A percentile compares a stretch with the other conserved stretches of the same genome.
phyloP scores from a whole-genome alignment of 768 basidiomycete genomes.

The Phaeotremella skinneri region DNA sequence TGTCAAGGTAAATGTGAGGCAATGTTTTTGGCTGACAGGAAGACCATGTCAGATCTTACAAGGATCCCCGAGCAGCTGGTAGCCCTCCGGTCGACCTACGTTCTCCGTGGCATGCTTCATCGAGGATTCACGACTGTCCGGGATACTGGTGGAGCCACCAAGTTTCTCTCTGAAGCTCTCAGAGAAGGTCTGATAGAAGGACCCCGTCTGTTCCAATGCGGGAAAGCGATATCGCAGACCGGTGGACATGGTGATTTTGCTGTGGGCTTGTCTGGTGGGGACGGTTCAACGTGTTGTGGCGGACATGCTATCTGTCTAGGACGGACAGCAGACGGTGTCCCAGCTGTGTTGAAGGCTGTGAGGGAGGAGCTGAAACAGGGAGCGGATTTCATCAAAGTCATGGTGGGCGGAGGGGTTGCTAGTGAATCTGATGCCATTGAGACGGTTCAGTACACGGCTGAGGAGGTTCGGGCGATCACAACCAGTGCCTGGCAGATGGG shows the following conservation, averaged over 20 bases:
- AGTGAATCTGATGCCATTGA: slow-evolving; percentile 56
- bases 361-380: slow-evolving; percentile 54
- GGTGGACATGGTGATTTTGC: slow-evolving; percentile 55
- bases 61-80: slow-evolving; percentile 50
- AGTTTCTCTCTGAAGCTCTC: slow-evolving; percentile 53
- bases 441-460: slow-evolving; percentile 55
- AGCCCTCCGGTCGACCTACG: slow-evolving; percentile 50
- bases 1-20: slow-evolving; percentile 33
- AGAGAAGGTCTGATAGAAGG: slow-evolving; percentile 54
- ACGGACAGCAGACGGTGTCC: slow-evolving; percentile 54
- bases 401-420: slow-evolving; percentile 54
- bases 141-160: slow-evolving; percentile 55
- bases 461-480: slow-evolving; percentile 56
- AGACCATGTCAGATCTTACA: slow-evolving; percentile 53
- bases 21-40: neutral
- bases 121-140: slow-evolving; percentile 56
- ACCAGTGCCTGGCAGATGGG: slow-evolving; percentile 56
- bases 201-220: slow-evolving; percentile 54
- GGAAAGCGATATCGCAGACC: slow-evolving; percentile 54
- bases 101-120: slow-evolving; percentile 53
- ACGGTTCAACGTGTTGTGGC: slow-evolving; percentile 51
- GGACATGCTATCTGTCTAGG: slow-evolving; percentile 48
- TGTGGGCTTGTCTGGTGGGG: slow-evolving; percentile 25
- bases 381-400: slow-evolving; percentile 53
- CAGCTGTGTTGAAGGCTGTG: slow-evolving; percentile 52